Base-by-base conservation (phyloP, 208 protist species). In the Porcisia deanei region DNA sequence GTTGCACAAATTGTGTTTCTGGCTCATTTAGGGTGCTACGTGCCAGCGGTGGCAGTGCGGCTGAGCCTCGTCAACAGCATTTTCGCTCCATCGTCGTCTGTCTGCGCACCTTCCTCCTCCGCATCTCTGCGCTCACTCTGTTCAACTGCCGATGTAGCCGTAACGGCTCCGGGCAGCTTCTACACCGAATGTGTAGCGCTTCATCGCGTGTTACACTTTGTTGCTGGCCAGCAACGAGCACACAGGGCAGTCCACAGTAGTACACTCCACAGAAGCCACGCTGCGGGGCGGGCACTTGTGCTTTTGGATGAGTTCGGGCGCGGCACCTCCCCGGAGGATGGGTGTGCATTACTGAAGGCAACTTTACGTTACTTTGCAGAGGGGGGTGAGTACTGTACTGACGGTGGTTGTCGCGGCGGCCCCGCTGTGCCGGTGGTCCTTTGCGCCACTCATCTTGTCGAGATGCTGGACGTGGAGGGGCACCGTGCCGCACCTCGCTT, bases 241-340 rank as follows among this genome's bases (percentile, higher is more conserved):
- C 43, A 8, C 25, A 12, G 37, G 47, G 47, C 65, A 57, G 1
- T 22, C 20, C 63, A 52, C 41, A 2, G 7, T 41, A 67, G 14
- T 41, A 39, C 60, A 7, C 22, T 52, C 9, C 9, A 30, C 20
- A 8, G 22, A 0, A 20, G 7, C 22, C 41, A 34, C 55, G 43
- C 66, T 12, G 80, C 53, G 0, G 81, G 75, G n/a, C 74, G 71
- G 0, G 88, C 92, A 7, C 81, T 99, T 39, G 75, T 99, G 8
- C 70, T 98, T 20, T 49, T 99, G 45, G 97, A 99, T 77, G 98
- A 99, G 75, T 98, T 98, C 82, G 98, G 98, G 25, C 97, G 97
- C 45, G 98, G 96, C 39, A 98, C 96, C 20, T 72, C 91, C n/a
- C 83, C 95, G 1, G 77, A 88, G 45, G 95, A 98, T 77, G 94